These are phyloP conservation scores for Xylaria telfairii DNA, from an alignment of 495 filamentous ascomycete genomes.

Conservation along the genomic window DNA sequence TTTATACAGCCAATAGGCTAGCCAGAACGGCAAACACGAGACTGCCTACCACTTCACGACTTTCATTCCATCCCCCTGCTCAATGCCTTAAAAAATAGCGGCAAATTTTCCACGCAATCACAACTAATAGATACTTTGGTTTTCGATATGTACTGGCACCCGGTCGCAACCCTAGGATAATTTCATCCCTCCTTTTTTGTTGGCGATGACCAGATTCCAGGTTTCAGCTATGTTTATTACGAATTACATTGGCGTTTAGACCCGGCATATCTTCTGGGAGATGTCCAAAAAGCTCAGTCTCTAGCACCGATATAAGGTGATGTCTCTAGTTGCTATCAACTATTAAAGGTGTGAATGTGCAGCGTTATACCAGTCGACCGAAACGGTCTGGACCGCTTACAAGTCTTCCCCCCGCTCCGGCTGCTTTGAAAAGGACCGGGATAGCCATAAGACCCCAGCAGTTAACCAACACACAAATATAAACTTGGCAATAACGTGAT, in stretches of 20 bases:
- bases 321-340: not conserved
- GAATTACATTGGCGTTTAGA: not conserved
- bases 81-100: not conserved
- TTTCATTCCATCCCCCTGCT: too few relatives aligned
- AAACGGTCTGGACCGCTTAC: too few relatives aligned
- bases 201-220: not conserved
- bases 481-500: too few relatives aligned
- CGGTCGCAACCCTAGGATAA: not conserved
- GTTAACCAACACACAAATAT: too few relatives aligned
- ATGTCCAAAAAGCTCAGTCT: not conserved
- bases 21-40: not conserved
- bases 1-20: too few relatives aligned
- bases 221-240: not conserved
- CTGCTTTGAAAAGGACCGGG: too few relatives aligned
- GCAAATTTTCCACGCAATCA: not conserved
- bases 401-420: not conserved
- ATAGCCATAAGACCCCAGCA: too few relatives aligned
- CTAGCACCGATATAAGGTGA: not conserved
- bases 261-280: not conserved
- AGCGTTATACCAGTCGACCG: too few relatives aligned
- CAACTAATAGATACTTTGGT: not conserved
- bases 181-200: not conserved
- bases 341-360: not conserved
- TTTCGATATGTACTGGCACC: not conserved
- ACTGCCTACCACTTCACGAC: too few relatives aligned